Conservation (phyloP, 164 flowering plant species). For the Vitis cinerea region DNA sequence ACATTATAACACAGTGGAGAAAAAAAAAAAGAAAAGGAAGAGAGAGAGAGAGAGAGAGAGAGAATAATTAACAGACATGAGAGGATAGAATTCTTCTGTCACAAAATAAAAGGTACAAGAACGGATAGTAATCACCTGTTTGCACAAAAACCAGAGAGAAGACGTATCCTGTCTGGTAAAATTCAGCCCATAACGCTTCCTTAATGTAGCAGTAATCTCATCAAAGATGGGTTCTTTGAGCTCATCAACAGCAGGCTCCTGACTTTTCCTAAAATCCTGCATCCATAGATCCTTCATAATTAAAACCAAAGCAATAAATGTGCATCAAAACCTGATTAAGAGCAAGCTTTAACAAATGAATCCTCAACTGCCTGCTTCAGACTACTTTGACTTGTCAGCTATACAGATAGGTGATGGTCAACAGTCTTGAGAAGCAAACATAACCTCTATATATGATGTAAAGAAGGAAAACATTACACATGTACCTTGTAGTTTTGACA, state of each 20-base stretch:
- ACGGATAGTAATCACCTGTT: conserved; percentile 50
- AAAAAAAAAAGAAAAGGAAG: background rate
- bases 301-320: background rate
- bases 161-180: conserved; percentile 64
- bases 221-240: conserved; percentile 77
- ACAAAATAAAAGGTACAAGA: background rate
- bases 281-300: background rate
- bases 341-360: background rate
- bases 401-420: background rate
- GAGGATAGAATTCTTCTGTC: background rate
- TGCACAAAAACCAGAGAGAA: conserved; percentile 90
- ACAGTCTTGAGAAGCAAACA: background rate
- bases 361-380: background rate
- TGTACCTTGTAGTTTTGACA: conserved; percentile 88
- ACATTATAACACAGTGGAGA: background rate
- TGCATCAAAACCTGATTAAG: background rate
- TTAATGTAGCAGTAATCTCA: conserved; percentile 57
- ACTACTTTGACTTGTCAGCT: background rate
- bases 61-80: background rate
- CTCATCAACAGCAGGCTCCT: conserved; percentile 75
- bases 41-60: background rate
- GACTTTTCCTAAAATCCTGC: conserved; percentile 65
- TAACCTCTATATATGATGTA: background rate
- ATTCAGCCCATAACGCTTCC: conserved; percentile 56
- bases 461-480: background rate